Evolutionary conservation across 805 yeast genomes (phyloP), one percentile per base, ranked within the genome.

Genomic region (Sugiyamaella floridensis): DNA sequence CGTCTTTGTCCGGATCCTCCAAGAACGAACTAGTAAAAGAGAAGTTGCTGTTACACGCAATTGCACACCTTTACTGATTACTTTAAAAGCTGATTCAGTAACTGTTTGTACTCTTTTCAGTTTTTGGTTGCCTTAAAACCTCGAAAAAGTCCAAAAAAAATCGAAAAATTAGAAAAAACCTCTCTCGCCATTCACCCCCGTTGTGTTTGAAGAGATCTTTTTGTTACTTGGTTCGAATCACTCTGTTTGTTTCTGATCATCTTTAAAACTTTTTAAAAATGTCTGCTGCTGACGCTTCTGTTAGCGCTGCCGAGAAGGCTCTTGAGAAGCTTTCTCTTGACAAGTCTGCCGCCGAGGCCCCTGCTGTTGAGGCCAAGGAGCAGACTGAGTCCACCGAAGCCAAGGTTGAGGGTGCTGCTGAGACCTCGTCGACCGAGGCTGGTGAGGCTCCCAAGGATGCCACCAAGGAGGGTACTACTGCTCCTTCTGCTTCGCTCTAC

Each of bases 401-500:
- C 77, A 43, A 19, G 16, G 29, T 49, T 19, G 51, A 52, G 41
- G 22, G 48, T 49, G 45, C 55, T 34, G 29, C 56, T 34, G 49
- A 43, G 40, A 50, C 58, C 41, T 28, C 63, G 16, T 4, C 58
- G 16, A 49, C 61, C 34, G 57, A 60, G 34, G 51, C 59, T 43
- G 54, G 41, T 26, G 57, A 49, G 42, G n/a, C 37, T 14, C n/a
- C 37, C 37, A 32, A 32, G 37, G 48, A 48, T 46, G 50, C 50
- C 43, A 52, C 56, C 45, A 52, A 48, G 43, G 56, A 58, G 22
- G 61, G 58, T 40, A 56, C 58, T 40, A 56, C 58, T 43, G 63
- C 58, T 49, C 54, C 55, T 29, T 19, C 43, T 19, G 93, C 93
- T 59, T 89, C 97, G 47, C 82, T 93, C 65, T 93, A 93, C 75